Conservation (phyloP, 1,284 basidiomycete genomes). For the Coniferiporia sulphurascens region DNA sequence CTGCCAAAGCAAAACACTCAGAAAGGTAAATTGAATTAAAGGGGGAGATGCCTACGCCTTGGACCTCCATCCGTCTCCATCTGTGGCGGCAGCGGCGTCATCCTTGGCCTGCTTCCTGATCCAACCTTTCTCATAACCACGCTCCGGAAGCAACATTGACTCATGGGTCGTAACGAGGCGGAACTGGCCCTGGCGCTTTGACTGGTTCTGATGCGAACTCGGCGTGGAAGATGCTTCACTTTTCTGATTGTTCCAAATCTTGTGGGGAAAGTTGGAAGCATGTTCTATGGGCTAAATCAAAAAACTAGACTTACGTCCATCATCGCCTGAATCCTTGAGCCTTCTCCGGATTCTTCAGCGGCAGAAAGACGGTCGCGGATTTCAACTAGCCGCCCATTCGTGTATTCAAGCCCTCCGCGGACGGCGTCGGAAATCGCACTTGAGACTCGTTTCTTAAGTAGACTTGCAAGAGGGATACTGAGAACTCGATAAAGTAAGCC, state of each 20-base stretch:
- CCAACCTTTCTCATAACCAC: constrained; percentile 70
- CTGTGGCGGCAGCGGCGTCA: constrained; percentile 39
- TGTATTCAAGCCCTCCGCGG: constrained; percentile 76
- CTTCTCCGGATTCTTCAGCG: constrained; percentile 53
- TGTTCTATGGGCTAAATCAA: not conserved
- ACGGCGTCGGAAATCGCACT: constrained; percentile 79
- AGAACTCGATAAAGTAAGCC: constrained; percentile 86
- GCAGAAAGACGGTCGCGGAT: constrained; percentile 73
- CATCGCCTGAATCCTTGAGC: constrained; percentile 52
- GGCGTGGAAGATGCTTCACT: not conserved
- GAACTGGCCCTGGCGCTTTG: constrained; percentile 42
- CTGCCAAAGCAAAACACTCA: not conserved
- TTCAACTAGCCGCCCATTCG: constrained; percentile 82
- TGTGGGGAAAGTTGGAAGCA: not conserved
- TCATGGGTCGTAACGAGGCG: constrained; percentile 67
- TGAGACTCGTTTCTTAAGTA: constrained; percentile 90
- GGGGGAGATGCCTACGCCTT: constrained; percentile 38
- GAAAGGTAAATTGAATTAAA: not conserved
- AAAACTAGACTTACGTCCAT: constrained; percentile 48
- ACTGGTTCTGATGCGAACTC: not conserved
- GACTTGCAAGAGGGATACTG: constrained; percentile 59
- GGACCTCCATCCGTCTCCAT: constrained; percentile 60
- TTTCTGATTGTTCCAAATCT: constrained; percentile 16
- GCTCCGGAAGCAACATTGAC: constrained; percentile 52
- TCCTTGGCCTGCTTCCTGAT: constrained; percentile 59